These are phyloP conservation scores for Aspergillus luchuensis DNA, from an alignment of 2,329 filamentous ascomycete genomes.

Conservation along the genomic window DNA sequence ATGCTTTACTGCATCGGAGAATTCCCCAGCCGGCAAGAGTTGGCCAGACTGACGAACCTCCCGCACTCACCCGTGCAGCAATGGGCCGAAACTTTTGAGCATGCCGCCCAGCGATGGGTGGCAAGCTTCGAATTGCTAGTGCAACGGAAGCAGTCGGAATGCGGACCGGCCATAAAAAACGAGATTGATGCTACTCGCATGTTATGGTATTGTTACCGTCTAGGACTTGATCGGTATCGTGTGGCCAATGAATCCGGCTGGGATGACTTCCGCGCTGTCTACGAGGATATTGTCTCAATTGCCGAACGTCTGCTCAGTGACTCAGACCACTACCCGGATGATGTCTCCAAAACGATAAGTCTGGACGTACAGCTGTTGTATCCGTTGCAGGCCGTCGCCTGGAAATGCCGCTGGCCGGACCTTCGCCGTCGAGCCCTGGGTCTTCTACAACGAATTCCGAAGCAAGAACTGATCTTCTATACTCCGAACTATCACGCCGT, in stretches of 20 bases:
- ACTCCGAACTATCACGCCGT: conserved; percentile 18
- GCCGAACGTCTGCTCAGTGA: conserved; percentile 10
- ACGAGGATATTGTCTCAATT: conserved; percentile 14
- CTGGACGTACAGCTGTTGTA: conserved; percentile 23
- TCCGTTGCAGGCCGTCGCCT: conserved; percentile 23
- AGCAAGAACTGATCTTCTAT: conserved; percentile 19
- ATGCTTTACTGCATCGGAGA: conserved; percentile 10
- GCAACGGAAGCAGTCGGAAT: conserved; percentile 2
- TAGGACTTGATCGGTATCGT: conserved; percentile 13
- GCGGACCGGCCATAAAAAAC: conserved; percentile 10
- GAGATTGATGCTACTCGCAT: conserved; percentile 18
- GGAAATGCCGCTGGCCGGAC: conserved; percentile 26
- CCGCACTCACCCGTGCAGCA: background rate
- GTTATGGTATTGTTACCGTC: conserved; percentile 10
- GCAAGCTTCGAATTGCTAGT: conserved; percentile 15
- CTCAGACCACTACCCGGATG: conserved; percentile 11
- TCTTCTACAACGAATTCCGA: conserved; percentile 17
- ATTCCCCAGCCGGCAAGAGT: conserved; percentile 8
- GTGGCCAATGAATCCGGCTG: conserved; percentile 16
- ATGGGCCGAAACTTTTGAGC: background rate
- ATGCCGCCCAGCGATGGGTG: conserved; percentile 11
- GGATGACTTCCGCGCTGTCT: conserved; percentile 14
- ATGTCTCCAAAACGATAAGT: conserved; percentile 13
- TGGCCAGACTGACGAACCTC: background rate
- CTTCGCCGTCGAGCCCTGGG: conserved; percentile 21